Evolutionary conservation across 2,329 filamentous ascomycete genomes (phyloP).

Genomic region (Thermomyces lanuginosus): DNA sequence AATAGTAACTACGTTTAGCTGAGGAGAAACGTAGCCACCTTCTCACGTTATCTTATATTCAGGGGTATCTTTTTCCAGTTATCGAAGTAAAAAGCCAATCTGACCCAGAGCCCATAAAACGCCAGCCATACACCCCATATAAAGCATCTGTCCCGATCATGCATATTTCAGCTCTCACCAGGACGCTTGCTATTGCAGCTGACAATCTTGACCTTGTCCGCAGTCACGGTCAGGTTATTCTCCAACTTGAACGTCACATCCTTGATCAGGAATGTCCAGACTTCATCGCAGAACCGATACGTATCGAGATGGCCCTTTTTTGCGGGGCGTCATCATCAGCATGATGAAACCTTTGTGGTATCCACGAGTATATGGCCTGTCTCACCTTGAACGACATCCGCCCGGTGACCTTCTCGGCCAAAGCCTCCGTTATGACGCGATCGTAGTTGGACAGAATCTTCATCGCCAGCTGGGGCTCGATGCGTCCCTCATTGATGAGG

Average conservation of each 20-base stretch:
- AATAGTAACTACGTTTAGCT: too few species aligned
- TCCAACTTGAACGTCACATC: slow-evolving; percentile 99
- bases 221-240: slow-evolving; percentile 54
- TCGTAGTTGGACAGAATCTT: slow-evolving; percentile 96
- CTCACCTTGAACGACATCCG: slow-evolving; percentile 95
- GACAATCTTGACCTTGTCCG: slow-evolving; percentile 96
- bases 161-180: slow-evolving; percentile 31
- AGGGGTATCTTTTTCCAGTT: too few species aligned
- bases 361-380: slow-evolving; percentile 14
- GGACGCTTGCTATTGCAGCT: slow-evolving; percentile 85
- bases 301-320: slow-evolving; percentile 83
- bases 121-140: too few species aligned
- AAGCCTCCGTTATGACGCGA: slow-evolving; percentile 73
- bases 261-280: slow-evolving; percentile 98
- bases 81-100: neutral
- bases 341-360: neutral
- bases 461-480: slow-evolving; percentile 97
- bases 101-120: too few species aligned
- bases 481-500: slow-evolving; percentile 81
- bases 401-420: slow-evolving; percentile 83
- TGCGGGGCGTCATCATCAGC: slow-evolving; percentile 7
- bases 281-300: slow-evolving; percentile 98
- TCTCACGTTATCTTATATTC: too few species aligned
- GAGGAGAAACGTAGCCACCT: too few species aligned
- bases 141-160: too few species aligned